Evolutionary conservation across 805 yeast genomes (phyloP).

Genomic region (Babjeviella inositovora): DNA sequence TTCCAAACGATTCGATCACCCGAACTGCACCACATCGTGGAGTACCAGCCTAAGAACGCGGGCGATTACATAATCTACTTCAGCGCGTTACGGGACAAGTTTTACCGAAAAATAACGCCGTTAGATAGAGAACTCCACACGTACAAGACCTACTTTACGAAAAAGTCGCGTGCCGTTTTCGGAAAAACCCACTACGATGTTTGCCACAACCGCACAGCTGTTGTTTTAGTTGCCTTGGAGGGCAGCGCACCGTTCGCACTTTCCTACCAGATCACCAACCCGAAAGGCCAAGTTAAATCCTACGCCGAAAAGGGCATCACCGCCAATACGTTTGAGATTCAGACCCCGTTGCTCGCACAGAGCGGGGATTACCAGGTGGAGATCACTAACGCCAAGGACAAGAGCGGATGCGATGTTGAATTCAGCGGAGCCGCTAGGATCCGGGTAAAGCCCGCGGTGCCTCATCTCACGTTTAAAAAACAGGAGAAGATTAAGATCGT

Average conservation of each 20-base stretch:
- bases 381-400: slow-evolving; percentile 53
- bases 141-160: slow-evolving; percentile 57
- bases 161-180: slow-evolving; percentile 40
- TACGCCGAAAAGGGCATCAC: slow-evolving; percentile 22
- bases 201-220: slow-evolving; percentile 13
- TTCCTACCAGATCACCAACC: slow-evolving; percentile 47
- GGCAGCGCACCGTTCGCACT: slow-evolving; percentile 76
- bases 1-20: too few relatives aligned
- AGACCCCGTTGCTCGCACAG: slow-evolving; percentile 32
- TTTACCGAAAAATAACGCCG: slow-evolving; percentile 27
- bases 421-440: slow-evolving; percentile 49
- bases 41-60: slow-evolving; percentile 63
- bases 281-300: slow-evolving; percentile 6
- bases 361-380: slow-evolving; percentile 68
- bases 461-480: slow-evolving; percentile 21
- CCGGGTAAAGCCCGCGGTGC: slow-evolving; percentile 56
- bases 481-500: slow-evolving; percentile 21
- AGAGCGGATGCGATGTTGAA: slow-evolving; percentile 66
- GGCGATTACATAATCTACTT: slow-evolving; percentile 74
- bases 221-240: slow-evolving; percentile 41
- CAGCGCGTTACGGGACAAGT: slow-evolving; percentile 42
- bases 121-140: slow-evolving; percentile 25
- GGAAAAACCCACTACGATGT: slow-evolving; percentile 6
- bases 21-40: too few relatives aligned
- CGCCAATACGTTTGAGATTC: slow-evolving; percentile 19